Percentiles rank a stretch among this genome's conserved stretches.
phyloP scores from a whole-genome alignment of 225 moss, liverwort and hornwort genomes.

The Polytrichum commune region DNA sequence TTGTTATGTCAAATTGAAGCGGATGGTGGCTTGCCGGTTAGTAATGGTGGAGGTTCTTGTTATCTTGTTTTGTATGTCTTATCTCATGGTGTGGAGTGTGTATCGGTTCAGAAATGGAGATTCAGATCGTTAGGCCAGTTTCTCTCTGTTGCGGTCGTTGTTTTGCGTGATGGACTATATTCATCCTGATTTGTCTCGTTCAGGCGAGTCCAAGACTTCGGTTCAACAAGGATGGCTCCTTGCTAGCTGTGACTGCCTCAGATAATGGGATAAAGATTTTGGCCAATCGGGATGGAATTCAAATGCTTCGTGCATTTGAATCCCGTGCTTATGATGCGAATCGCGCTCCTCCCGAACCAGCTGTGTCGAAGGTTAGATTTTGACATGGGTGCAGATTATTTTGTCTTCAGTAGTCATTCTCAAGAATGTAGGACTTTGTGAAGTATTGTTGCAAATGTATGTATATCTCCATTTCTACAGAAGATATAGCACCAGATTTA shows the following conservation, averaged over 20 bases:
- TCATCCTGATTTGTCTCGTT: constrained; percentile 4
- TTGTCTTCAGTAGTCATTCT: too few species aligned
- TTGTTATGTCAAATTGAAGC: constrained; percentile 88
- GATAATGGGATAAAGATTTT: constrained; percentile 97
- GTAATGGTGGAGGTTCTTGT: not conserved
- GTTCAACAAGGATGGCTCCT: constrained; percentile 92
- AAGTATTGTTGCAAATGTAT: too few species aligned
- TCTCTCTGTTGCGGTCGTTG: too few species aligned
- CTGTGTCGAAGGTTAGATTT: constrained; percentile 71
- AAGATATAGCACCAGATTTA: too few species aligned
- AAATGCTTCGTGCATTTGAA: constrained; percentile 78
- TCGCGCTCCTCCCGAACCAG: constrained; percentile 76
- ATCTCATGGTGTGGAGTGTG: not conserved
- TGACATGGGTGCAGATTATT: too few species aligned
- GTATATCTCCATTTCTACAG: too few species aligned
- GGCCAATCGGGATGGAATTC: constrained; percentile 82
- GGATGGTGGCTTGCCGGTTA: constrained; percentile 89
- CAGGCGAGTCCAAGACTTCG: constrained; percentile 95
- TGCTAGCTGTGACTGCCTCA: constrained; percentile 91
- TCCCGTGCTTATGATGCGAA: constrained; percentile 73
- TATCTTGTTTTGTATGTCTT: not conserved
- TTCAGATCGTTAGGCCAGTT: too few species aligned
- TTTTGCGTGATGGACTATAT: not conserved
- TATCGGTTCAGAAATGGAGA: too few species aligned
- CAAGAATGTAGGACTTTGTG: too few species aligned